phyloP scores from a whole-genome alignment of 2,329 filamentous ascomycete genomes.

The Colletotrichum ledebouriae region DNA sequence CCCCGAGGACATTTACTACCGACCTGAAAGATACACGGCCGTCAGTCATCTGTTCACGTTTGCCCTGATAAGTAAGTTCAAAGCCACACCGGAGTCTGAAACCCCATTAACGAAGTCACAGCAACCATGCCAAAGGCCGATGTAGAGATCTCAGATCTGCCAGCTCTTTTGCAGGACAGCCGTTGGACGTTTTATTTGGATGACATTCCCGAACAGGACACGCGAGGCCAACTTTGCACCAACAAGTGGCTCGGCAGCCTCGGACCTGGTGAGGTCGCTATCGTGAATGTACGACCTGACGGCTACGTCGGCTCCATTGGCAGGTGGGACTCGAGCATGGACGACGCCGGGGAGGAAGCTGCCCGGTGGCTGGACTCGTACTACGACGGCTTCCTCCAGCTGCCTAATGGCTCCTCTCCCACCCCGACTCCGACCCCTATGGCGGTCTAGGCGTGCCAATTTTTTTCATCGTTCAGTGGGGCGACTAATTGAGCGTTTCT shows the following conservation, averaged over 20 bases:
- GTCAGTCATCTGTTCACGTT: slow-evolving; percentile 79
- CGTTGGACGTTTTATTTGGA: slow-evolving; percentile 82
- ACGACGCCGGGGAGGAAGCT: slow-evolving; percentile 64
- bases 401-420: slow-evolving; percentile 52
- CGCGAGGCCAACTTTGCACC: slow-evolving; percentile 67
- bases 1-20: slow-evolving; percentile 74
- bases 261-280: slow-evolving; percentile 67
- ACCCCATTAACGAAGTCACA: slow-evolving; percentile 44
- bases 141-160: slow-evolving; percentile 76
- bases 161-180: slow-evolving; percentile 71
- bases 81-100: slow-evolving; percentile 31
- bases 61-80: slow-evolving; percentile 71
- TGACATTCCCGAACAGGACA: slow-evolving; percentile 69
- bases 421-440: slow-evolving; percentile 34
- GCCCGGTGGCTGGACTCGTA: slow-evolving; percentile 69
- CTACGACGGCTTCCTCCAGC: slow-evolving; percentile 67
- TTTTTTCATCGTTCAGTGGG: slow-evolving; percentile 17
- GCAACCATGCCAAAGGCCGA: slow-evolving; percentile 72
- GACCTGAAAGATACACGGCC: slow-evolving; percentile 76
- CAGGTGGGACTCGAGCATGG: slow-evolving; percentile 64
- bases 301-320: slow-evolving; percentile 79
- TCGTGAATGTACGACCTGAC: slow-evolving; percentile 79
- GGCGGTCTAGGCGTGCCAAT: slow-evolving; percentile 21
- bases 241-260: slow-evolving; percentile 78
- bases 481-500: slow-evolving; percentile 24